Evolutionary conservation across 768 basidiomycete genomes (phyloP).

Genomic region (Amanita molliuscula): DNA sequence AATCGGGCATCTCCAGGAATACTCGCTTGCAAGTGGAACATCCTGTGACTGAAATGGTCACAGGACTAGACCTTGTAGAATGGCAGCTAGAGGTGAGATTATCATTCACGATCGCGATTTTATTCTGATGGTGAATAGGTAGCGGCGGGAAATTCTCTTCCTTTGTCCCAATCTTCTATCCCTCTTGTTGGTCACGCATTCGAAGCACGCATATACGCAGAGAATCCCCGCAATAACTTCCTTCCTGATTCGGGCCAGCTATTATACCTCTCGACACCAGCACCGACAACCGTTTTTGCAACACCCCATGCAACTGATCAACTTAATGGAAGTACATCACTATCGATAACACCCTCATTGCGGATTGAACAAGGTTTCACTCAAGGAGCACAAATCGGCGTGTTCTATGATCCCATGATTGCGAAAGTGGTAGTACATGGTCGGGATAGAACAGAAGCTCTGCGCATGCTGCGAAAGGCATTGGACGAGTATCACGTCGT

Average conservation of each 20-base stretch:
- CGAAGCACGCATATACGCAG: conserved; percentile 92
- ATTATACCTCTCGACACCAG: conserved; percentile 72
- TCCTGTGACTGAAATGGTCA: conserved; percentile 93
- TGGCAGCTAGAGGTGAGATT: conserved; percentile 77
- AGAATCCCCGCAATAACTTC: conserved; percentile 89
- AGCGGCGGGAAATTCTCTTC: conserved; percentile 80
- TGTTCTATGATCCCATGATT: conserved; percentile 90
- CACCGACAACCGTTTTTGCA: conserved; percentile 62
- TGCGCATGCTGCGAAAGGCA: conserved; percentile 70
- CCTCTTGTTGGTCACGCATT: conserved; percentile 90
- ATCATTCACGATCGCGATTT: background rate
- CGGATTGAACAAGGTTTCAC: conserved; percentile 88
- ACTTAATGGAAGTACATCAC: conserved; percentile 16
- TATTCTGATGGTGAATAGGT: conserved; percentile 32
- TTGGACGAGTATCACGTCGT: conserved; percentile 86
- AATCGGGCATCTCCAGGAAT: conserved; percentile 41
- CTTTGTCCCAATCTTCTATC: conserved; percentile 65
- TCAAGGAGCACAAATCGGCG: conserved; percentile 71
- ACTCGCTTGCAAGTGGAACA: conserved; percentile 84
- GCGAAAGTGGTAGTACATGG: conserved; percentile 89
- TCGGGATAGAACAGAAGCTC: conserved; percentile 70
- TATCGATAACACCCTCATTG: conserved; percentile 44
- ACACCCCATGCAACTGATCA: conserved; percentile 19
- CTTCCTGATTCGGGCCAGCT: conserved; percentile 84
- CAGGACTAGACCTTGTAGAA: conserved; percentile 87